phyloP scores from a whole-genome alignment of 179 eudicot genomes.

The Carnegiea gigantea region DNA sequence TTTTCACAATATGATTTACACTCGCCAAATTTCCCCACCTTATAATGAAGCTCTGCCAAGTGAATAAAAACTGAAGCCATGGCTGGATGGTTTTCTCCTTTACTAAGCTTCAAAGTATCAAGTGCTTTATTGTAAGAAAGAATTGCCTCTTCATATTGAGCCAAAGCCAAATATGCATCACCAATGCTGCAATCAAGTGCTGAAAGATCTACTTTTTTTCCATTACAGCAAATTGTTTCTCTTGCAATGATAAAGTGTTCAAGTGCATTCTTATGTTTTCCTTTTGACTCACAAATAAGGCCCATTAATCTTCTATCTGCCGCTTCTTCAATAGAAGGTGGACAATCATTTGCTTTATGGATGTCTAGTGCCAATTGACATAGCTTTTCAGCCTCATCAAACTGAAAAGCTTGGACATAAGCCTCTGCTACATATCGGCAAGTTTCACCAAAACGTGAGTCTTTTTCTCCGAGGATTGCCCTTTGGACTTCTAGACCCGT shows the following conservation, averaged over 20 bases:
- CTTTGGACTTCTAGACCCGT: conserved; percentile 72
- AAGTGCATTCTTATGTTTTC: conserved; percentile 64
- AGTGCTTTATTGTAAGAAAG: conserved; percentile 74
- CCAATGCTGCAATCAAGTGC: conserved; percentile 75
- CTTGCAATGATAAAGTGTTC: conserved; percentile 75
- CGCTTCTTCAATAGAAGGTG: conserved; percentile 68
- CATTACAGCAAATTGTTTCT: conserved; percentile 54
- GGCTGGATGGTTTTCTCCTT: conserved; percentile 63
- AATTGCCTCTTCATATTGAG: conserved; percentile 75
- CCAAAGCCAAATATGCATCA: conserved; percentile 67
- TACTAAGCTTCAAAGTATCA: conserved; percentile 40
- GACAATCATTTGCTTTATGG: conserved; percentile 43
- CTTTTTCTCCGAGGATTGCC: conserved; percentile 61
- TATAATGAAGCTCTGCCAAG: conserved; percentile 77
- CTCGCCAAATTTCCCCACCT: conserved; percentile 71
- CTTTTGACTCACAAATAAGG: conserved; percentile 78
- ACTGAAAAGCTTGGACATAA: conserved; percentile 73
- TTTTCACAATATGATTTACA: conserved; percentile 70
- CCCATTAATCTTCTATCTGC: conserved; percentile 84
- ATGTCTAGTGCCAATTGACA: conserved; percentile 73
- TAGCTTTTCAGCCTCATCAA: conserved; percentile 83
- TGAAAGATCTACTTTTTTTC: conserved; percentile 62
- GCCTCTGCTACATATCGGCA: conserved; percentile 93
- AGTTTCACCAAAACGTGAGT: conserved; percentile 69
- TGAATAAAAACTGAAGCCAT: conserved; percentile 71